Conservation (phyloP, 176 grass and related monocot species). For the Aechmea fasciata region DNA sequence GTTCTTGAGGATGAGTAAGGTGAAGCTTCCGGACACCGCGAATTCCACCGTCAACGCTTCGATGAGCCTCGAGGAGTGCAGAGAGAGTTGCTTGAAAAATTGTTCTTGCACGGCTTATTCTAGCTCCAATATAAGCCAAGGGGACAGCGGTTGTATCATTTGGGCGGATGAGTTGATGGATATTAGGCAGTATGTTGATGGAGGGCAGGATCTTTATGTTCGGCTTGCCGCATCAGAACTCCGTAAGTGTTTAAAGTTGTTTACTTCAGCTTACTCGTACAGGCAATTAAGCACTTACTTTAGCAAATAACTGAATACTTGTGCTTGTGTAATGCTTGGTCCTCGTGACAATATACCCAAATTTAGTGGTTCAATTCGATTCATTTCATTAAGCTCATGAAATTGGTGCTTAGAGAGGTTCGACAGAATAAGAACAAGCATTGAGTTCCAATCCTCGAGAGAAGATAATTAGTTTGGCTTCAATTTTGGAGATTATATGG, state of each 20-base stretch:
- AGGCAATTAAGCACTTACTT: too few relatives aligned
- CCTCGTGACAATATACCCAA: too few relatives aligned
- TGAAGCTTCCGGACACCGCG: slow-evolving; percentile 11
- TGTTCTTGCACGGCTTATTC: slow-evolving; percentile 51
- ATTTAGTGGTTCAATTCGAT: too few relatives aligned
- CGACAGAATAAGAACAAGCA: too few relatives aligned
- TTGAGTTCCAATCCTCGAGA: too few relatives aligned
- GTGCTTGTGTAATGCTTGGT: too few relatives aligned
- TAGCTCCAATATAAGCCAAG: background rate
- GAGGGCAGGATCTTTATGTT: slow-evolving; percentile 6
- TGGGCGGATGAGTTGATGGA: slow-evolving; percentile 23
- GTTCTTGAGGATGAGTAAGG: background rate
- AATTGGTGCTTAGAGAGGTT: too few relatives aligned
- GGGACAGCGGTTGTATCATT: slow-evolving; percentile 41
- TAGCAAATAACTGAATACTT: too few relatives aligned
- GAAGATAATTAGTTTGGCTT: too few relatives aligned
- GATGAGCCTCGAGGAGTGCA: slow-evolving; percentile 25
- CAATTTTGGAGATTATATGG: too few relatives aligned
- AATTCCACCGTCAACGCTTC: slow-evolving; percentile 29
- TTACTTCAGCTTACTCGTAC: background rate
- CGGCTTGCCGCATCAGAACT: slow-evolving; percentile 4
- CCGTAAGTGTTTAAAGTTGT: background rate
- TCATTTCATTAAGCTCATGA: too few relatives aligned
- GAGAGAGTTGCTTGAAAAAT: slow-evolving; percentile 27
- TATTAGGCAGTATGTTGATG: background rate